These are phyloP conservation scores for Hsuehochloa calcarea DNA, from an alignment of 176 grass and related monocot genomes.

Conservation along the genomic window DNA sequence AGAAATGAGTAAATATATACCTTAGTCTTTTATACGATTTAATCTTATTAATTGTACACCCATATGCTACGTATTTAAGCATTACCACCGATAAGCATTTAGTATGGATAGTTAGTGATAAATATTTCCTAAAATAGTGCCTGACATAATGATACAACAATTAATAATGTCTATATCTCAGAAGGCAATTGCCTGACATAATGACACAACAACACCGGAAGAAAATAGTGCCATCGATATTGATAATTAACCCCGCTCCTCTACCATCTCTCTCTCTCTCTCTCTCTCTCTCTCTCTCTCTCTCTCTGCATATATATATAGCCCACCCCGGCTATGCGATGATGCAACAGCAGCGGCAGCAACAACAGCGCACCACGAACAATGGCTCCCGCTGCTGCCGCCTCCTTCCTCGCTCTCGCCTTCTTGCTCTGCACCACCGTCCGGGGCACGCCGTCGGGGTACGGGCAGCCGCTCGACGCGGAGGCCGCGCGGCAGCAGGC, in stretches of 20 bases:
- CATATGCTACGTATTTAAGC: background rate
- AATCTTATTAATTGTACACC: background rate
- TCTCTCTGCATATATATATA: too few relatives aligned
- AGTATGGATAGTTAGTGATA: background rate
- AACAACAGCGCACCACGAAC: background rate
- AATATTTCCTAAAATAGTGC: background rate
- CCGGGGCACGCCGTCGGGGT: background rate
- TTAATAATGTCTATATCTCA: background rate
- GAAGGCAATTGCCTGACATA: background rate
- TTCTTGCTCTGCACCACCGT: conserved; percentile 4
- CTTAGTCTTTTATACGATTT: background rate
- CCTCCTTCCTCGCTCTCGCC: background rate
- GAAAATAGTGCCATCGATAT: background rate
- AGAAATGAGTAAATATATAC: too few relatives aligned
- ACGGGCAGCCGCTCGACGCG: conserved; percentile 13
- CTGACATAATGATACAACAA: background rate
- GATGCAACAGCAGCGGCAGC: conserved; percentile 8
- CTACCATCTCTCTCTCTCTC: background rate
- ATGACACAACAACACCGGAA: background rate
- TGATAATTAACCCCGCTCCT: background rate
- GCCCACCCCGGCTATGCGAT: background rate
- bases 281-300: too few relatives aligned
- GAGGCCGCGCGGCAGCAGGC: conserved; percentile 55
- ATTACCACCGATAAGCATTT: background rate
- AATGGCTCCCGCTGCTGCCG: conserved; percentile 2